These are phyloP conservation scores for Mortierella sp. DNA, from an alignment of 371 early-diverging fungal species.

Conservation along the genomic window DNA sequence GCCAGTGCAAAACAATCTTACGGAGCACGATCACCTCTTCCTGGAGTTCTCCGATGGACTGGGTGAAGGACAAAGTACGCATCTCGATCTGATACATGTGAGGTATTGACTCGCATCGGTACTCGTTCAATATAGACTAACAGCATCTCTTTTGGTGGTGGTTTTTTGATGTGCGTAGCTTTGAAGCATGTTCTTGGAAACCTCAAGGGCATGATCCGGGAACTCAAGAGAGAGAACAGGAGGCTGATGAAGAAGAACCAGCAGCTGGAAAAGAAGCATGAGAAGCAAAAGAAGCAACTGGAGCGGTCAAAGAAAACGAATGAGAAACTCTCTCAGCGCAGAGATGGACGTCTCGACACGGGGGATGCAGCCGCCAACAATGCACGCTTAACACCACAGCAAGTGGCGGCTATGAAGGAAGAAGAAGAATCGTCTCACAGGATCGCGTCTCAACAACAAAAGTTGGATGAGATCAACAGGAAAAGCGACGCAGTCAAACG, in stretches of 20 bases:
- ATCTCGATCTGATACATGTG: neutral
- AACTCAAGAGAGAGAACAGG: conserved; percentile 28
- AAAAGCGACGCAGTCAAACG: conserved; percentile 15
- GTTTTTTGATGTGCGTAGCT: no score
- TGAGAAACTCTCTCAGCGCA: conserved; percentile 16
- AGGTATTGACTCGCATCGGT: no score
- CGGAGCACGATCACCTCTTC: conserved; percentile 17
- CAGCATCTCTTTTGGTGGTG: no score
- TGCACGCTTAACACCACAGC: neutral
- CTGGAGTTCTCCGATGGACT: conserved; percentile 27
- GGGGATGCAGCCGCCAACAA: no score
- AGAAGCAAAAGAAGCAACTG: conserved; percentile 19
- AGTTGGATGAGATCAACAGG: conserved; percentile 18
- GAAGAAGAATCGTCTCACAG: neutral
- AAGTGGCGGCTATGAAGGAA: neutral
- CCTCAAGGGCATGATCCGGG: conserved; percentile 35
- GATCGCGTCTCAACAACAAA: conserved; percentile 4
- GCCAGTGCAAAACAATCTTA: conserved; percentile 6
- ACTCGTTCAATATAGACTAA: no score
- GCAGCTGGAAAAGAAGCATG: conserved; percentile 21
- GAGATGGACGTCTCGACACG: neutral
- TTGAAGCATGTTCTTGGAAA: conserved; percentile 24
- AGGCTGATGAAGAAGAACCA: conserved; percentile 3
- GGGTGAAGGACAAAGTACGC: conserved; percentile 48
- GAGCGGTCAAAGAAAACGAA: conserved; percentile 18